Conservation (phyloP, 1,284 basidiomycete genomes). For the Fomes fomentarius region DNA sequence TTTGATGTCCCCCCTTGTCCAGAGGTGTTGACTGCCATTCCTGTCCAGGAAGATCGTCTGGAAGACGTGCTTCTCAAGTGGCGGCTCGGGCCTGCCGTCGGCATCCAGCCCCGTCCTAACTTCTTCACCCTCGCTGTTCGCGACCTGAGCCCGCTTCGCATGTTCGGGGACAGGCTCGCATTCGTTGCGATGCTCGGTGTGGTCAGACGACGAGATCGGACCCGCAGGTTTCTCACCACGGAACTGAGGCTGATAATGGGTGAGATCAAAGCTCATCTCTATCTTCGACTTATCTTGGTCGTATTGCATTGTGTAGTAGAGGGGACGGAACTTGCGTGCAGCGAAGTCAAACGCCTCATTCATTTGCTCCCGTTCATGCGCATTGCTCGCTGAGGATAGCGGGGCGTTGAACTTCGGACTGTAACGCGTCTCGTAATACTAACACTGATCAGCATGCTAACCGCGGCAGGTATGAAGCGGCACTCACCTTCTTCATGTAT, state of each 20-base stretch:
- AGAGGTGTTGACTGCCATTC: slow-evolving; percentile 47
- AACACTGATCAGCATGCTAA: too few species aligned
- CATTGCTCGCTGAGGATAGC: slow-evolving; percentile 35
- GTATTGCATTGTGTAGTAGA: slow-evolving; percentile 63
- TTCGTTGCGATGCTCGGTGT: slow-evolving; percentile 27
- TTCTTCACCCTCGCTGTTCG: slow-evolving; percentile 16
- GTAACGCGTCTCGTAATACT: slow-evolving; percentile 53
- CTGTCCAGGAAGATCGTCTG: slow-evolving; percentile 68
- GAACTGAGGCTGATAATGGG: slow-evolving; percentile 60
- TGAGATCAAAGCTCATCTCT: slow-evolving; percentile 67
- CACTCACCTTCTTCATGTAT: slow-evolving; percentile 56
- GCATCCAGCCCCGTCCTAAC: slow-evolving; percentile 29
- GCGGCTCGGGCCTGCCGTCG: slow-evolving; percentile 29
- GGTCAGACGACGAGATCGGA: slow-evolving; percentile 25
- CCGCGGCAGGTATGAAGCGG: neutral
- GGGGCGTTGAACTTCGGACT: slow-evolving; percentile 44
- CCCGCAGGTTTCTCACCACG: slow-evolving; percentile 33
- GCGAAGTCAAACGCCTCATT: slow-evolving; percentile 48
- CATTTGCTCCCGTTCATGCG: slow-evolving; percentile 38
- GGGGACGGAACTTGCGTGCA: slow-evolving; percentile 51
- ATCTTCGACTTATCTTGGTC: slow-evolving; percentile 55
- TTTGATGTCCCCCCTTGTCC: slow-evolving; percentile 56
- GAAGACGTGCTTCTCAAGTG: slow-evolving; percentile 54
- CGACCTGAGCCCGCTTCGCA: slow-evolving; percentile 23
- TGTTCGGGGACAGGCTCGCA: slow-evolving; percentile 15